A percentile compares a stretch with the other conserved stretches of the same genome.
phyloP scores from a whole-genome alignment of 306 rosid species.

The Purshia tridentata region DNA sequence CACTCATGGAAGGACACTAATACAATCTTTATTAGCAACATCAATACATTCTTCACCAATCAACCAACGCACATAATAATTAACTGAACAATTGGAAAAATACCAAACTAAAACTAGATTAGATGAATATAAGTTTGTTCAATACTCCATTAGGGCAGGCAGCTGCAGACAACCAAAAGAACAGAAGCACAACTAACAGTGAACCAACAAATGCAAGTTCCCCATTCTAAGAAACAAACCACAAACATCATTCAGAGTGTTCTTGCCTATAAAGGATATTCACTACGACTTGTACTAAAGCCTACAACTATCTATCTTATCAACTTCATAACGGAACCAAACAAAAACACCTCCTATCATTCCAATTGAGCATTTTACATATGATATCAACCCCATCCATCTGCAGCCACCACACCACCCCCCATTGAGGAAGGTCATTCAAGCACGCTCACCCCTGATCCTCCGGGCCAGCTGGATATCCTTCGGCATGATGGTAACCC shows the following conservation, averaged over 20 bases:
- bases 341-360: constrained; percentile 19
- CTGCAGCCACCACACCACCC: constrained; percentile 46
- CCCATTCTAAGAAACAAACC: constrained; percentile 15
- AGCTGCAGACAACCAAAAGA: constrained; percentile 48
- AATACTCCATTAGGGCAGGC: constrained; percentile 32
- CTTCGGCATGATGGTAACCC: constrained; percentile 92
- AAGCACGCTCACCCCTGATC: constrained; percentile 93
- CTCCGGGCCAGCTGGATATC: constrained; percentile 92
- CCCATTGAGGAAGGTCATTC: background rate
- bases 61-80: background rate
- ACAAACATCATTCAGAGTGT: constrained; percentile 6
- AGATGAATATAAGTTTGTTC: constrained; percentile 44
- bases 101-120: constrained; percentile 31
- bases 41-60: background rate
- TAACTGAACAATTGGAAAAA: background rate
- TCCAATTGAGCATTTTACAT: constrained; percentile 1
- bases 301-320: constrained; percentile 23
- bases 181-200: constrained; percentile 11
- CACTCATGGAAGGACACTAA: background rate
- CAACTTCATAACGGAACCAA: constrained; percentile 2
- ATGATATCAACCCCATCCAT: constrained; percentile 14
- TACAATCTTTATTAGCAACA: background rate
- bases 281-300: constrained; percentile 18
- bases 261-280: constrained; percentile 21
- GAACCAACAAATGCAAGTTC: constrained; percentile 20